Evolutionary conservation across 1,284 basidiomycete species (phyloP).

Genomic region (Athelia sp.): DNA sequence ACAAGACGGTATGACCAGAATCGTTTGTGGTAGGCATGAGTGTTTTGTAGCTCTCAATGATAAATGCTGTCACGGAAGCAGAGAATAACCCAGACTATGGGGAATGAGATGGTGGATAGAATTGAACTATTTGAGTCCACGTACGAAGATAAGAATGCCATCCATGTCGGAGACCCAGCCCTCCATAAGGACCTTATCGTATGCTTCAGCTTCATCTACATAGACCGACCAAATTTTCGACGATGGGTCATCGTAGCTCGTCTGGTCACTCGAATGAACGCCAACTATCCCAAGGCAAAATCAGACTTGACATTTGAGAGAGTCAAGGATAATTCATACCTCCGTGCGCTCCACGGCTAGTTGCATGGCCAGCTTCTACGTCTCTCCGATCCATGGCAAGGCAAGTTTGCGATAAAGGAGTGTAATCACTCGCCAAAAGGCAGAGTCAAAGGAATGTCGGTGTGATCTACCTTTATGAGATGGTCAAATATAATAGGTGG

Average conservation of each 20-base stretch:
- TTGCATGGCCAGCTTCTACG: background rate
- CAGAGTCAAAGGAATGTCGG: no score
- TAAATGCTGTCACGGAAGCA: conserved; percentile 38
- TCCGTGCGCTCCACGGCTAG: no score
- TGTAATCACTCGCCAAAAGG: no score
- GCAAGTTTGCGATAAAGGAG: no score
- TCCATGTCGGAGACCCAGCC: conserved; percentile 33
- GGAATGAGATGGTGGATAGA: conserved; percentile 8
- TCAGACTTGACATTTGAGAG: background rate
- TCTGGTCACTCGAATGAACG: background rate
- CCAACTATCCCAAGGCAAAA: background rate
- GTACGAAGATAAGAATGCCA: conserved; percentile 36
- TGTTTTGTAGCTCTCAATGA: conserved; percentile 35
- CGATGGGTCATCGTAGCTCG: background rate
- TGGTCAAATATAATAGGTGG: no score
- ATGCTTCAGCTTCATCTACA: conserved; percentile 28
- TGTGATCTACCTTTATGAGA: no score
- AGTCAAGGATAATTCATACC: background rate
- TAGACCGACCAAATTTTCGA: conserved; percentile 31
- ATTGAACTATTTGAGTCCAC: background rate
- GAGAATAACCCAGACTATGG: conserved; percentile 36
- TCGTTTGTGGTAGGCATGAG: conserved; percentile 28
- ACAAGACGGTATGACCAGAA: conserved; percentile 16
- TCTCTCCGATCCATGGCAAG: background rate
- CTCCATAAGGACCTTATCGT: conserved; percentile 25